Evolutionary conservation across 208 protist species (phyloP).

Genomic region (Tetramitus jugosus): DNA sequence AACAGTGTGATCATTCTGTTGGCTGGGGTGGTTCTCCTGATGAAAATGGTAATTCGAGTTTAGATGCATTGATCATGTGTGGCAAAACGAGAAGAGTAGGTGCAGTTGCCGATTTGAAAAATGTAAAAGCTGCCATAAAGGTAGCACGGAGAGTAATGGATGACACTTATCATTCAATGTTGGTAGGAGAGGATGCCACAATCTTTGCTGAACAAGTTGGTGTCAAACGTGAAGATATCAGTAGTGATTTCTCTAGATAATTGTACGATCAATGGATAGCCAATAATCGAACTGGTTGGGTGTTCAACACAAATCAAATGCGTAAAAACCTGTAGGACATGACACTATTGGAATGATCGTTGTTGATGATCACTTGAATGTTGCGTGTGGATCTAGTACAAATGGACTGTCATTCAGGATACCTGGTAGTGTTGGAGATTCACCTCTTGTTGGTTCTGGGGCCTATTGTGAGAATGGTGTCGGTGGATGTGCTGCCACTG

Average conservation of each 20-base stretch:
- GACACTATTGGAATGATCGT: background rate
- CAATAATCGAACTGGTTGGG: background rate
- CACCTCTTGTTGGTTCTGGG: background rate
- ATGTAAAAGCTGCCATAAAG: background rate
- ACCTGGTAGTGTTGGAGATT: constrained; percentile 13
- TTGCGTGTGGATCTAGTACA: background rate
- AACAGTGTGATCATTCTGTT: background rate
- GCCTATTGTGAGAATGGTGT: background rate
- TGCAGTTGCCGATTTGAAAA: background rate
- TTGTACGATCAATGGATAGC: background rate
- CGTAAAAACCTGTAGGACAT: background rate
- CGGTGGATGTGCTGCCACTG: background rate
- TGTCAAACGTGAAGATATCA: background rate
- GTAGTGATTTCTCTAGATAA: background rate
- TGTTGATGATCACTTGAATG: background rate
- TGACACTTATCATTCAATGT: background rate
- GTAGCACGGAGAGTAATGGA: background rate
- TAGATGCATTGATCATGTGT: background rate
- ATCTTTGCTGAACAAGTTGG: background rate
- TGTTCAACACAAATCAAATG: background rate
- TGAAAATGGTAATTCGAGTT: background rate
- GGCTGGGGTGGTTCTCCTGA: background rate
- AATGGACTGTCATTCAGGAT: background rate
- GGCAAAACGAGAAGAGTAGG: background rate
- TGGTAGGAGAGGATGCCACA: background rate